A percentile compares a stretch with the other conserved stretches of the same genome.
Conservation (phyloP, 1,139 yeast genomes). For the Taiozyma sp. region DNA sequence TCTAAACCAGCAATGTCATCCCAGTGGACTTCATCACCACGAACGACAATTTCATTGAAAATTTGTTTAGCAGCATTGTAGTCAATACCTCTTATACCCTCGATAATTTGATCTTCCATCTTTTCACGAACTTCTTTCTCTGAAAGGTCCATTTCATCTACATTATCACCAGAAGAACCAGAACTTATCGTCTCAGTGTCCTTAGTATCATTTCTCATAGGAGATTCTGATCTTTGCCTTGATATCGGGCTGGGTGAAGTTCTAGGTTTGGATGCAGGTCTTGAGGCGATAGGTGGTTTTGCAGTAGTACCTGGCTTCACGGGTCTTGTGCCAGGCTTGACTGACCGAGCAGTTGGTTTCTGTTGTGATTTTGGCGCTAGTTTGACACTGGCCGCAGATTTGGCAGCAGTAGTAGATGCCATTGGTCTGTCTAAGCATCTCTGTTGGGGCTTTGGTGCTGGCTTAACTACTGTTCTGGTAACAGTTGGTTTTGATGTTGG, state of each 20-base stretch:
- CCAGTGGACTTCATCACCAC: conserved; percentile 96
- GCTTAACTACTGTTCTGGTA: conserved; percentile 8
- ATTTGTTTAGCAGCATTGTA: conserved; percentile 79
- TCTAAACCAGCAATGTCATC: conserved; percentile 95
- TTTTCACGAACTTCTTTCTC: conserved; percentile 27
- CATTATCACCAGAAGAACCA: conserved; percentile 20
- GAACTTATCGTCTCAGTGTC: conserved; percentile 31
- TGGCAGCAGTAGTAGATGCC: conserved; percentile 3
- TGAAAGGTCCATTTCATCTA: conserved; percentile 20
- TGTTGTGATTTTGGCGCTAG: background rate
- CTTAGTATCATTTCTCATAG: conserved; percentile 20
- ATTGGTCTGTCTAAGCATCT: background rate
- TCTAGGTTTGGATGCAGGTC: conserved; percentile 1
- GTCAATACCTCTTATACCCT: conserved; percentile 41
- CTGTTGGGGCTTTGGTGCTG: conserved; percentile 5
- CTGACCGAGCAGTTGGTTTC: background rate
- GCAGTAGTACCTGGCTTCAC: background rate
- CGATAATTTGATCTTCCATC: conserved; percentile 34
- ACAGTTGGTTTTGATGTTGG: conserved; percentile 7
- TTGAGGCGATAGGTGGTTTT: conserved; percentile 3
- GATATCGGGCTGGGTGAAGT: background rate
- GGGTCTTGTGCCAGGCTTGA: background rate
- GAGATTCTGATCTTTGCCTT: conserved; percentile 19
- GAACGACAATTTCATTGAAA: conserved; percentile 84
- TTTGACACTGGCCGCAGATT: background rate